These are phyloP conservation scores for Picochlorum sp. DNA, from an alignment of 139 green algal genomes.

Conservation along the genomic window DNA sequence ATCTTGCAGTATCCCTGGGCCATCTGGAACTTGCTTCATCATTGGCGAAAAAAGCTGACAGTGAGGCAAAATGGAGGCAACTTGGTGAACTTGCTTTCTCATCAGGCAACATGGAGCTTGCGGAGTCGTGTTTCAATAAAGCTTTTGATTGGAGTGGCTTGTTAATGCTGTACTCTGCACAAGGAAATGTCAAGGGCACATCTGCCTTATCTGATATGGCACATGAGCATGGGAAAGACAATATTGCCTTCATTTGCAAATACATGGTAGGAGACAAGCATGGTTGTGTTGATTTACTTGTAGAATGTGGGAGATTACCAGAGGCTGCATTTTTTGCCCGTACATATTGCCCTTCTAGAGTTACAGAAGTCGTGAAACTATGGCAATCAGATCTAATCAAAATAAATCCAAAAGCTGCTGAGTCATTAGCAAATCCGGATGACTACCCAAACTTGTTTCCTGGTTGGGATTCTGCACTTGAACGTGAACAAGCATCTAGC, in stretches of 20 bases:
- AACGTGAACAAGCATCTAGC: conserved; percentile 13
- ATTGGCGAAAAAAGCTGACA: conserved; percentile 66
- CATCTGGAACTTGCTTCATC: conserved; percentile 64
- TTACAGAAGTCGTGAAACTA: conserved; percentile 58
- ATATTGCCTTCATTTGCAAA: conserved; percentile 47
- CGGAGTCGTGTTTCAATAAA: conserved; percentile 55
- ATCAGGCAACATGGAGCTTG: conserved; percentile 43
- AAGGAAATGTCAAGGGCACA: conserved; percentile 26
- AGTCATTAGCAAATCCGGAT: conserved; percentile 86
- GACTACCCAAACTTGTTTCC: conserved; percentile 97
- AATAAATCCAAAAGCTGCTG: conserved; percentile 91
- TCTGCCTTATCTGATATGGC: conserved; percentile 21
- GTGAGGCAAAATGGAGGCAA: conserved; percentile 86
- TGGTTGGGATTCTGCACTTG: conserved; percentile 63
- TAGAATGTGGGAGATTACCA: conserved; percentile 56
- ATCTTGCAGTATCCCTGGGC: conserved; percentile 79
- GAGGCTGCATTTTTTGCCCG: conserved; percentile 94
- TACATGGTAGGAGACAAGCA: conserved; percentile 75
- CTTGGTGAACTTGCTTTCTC: conserved; percentile 80
- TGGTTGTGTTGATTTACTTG: conserved; percentile 72
- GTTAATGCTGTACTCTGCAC: conserved; percentile 67
- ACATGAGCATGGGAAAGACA: conserved; percentile 24
- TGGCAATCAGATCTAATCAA: conserved; percentile 87
- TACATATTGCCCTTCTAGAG: conserved; percentile 73
- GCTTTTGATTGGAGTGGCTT: conserved; percentile 76